phyloP scores from a whole-genome alignment of 2,329 filamentous ascomycete species.

The Hypoxylon rubiginosum region DNA sequence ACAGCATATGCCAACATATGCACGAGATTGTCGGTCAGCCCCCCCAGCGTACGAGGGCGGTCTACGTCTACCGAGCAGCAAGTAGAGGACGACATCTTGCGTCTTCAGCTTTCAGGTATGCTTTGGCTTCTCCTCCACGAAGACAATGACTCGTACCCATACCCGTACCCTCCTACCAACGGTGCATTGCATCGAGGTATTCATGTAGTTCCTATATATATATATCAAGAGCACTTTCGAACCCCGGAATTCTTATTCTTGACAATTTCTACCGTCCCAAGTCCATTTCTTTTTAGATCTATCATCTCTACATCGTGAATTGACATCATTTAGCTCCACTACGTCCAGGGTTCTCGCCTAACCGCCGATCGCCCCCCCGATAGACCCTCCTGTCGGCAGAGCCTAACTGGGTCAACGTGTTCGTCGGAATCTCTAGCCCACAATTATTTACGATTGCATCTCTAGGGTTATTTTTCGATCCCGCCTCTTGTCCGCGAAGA shows the following conservation, averaged over 20 bases:
- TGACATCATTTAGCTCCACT: slow-evolving; percentile 52
- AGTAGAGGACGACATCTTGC: slow-evolving; percentile 23
- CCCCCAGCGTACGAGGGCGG: slow-evolving; percentile 28
- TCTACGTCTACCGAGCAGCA: slow-evolving; percentile 23
- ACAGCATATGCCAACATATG: slow-evolving; percentile 40
- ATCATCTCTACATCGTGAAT: slow-evolving; percentile 23
- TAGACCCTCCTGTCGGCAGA: slow-evolving; percentile 37
- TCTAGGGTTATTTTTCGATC: slow-evolving; percentile 13
- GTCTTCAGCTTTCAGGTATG: slow-evolving; percentile 39
- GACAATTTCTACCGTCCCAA: slow-evolving; percentile 1
- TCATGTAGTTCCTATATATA: slow-evolving; percentile 19
- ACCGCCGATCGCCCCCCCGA: slow-evolving; percentile 36
- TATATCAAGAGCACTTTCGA: slow-evolving; percentile 10
- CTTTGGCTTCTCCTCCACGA: slow-evolving; percentile 26
- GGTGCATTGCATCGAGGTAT: slow-evolving; percentile 5
- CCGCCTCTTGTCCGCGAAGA: slow-evolving; percentile 14
- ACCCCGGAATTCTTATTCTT: neutral
- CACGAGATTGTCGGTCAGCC: slow-evolving; percentile 41
- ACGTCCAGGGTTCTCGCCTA: slow-evolving; percentile 40
- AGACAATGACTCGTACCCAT: slow-evolving; percentile 8
- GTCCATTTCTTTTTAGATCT: slow-evolving; percentile 10
- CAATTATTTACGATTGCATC: slow-evolving; percentile 37
- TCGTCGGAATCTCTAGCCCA: slow-evolving; percentile 33
- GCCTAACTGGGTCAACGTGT: slow-evolving; percentile 35
- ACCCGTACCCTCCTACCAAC: slow-evolving; percentile 10